A percentile compares a stretch with the other conserved stretches of the same genome.
Conservation (phyloP, 495 filamentous ascomycete genomes). For the Penicillium bovifimosum region DNA sequence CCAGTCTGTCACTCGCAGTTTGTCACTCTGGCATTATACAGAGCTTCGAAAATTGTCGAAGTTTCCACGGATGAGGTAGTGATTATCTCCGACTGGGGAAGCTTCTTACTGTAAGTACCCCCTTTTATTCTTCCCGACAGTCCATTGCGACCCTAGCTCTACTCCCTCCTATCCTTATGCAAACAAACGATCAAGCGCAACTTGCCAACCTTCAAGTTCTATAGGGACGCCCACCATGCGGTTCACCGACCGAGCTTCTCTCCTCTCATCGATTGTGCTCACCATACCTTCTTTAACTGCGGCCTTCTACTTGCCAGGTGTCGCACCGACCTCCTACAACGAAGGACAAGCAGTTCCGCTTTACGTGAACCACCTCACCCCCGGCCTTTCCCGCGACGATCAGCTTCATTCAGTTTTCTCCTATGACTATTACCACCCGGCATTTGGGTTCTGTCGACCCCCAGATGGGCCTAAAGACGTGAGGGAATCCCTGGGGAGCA, state of each 20-base stretch:
- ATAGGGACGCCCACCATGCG: slow-evolving; percentile 33
- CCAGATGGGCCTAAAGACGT: slow-evolving; percentile 66
- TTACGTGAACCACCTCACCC: slow-evolving; percentile 87
- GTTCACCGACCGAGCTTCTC: slow-evolving; percentile 27
- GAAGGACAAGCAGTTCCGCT: slow-evolving; percentile 72
- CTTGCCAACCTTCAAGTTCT: slow-evolving; percentile 4
- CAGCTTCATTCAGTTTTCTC: slow-evolving; percentile 85
- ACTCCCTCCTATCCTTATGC: background rate
- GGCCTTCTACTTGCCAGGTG: slow-evolving; percentile 93
- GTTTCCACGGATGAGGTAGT: slow-evolving; percentile 2
- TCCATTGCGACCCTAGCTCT: background rate
- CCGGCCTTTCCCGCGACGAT: slow-evolving; percentile 69
- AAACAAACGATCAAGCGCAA: slow-evolving; percentile 13
- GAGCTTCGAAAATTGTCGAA: background rate
- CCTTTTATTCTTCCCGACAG: background rate
- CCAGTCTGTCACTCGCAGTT: slow-evolving; percentile 6
- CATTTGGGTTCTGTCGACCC: slow-evolving; percentile 82
- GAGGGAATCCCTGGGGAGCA: slow-evolving; percentile 88
- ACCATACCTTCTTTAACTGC: slow-evolving; percentile 47
- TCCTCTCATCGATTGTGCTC: slow-evolving; percentile 28
- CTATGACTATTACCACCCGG: slow-evolving; percentile 89
- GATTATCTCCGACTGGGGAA: background rate
- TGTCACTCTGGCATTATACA: background rate
- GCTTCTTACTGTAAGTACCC: background rate
- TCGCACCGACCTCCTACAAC: slow-evolving; percentile 89